Base-by-base conservation (phyloP, 1,139 yeast species). In the Lodderomyces theae region DNA sequence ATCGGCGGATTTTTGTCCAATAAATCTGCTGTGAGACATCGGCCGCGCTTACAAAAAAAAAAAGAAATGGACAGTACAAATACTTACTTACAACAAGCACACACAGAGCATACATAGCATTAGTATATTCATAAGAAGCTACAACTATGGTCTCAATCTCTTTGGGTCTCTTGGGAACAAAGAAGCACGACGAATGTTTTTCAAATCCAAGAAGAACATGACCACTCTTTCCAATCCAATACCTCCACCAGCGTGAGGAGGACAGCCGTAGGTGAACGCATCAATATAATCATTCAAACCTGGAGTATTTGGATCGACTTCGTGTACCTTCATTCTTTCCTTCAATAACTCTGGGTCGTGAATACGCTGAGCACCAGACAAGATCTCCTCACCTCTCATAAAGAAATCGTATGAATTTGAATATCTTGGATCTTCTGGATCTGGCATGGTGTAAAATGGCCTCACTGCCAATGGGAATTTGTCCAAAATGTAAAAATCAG, bases 211-310 rank as follows among this genome's bases (percentile, higher is more conserved):
- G 81, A 79, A 92, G 79, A 92, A 92, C 97, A 92, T 92, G 51
- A 92, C 89, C 33, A 92, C 98, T 74, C 99, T 87, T 72, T 92
- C 99, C 52, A 92, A 74, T 56, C 99, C 99, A 63, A 92, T 92
- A 69, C 99, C 99, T 71, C 98, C 99, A 64, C 99, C 99, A 19
- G 96, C 99, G 57, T 92, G 99, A 38, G 99, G 98, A 51, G 96
- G 83, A 75, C 97, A 92, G 16, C 97, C 99, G 61, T 85, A 90
- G 37, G 79, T 72, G 73, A 94, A 92, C 16, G 96, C 95, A 50
- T 90, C 90, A 47, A 88, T 84, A 66, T 94, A 92, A 61, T 94
- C 97, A 60, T 77, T 75, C 58, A 90, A 72, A 50, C 97, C 97
- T 25, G 89, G 86, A 48, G 77, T 77, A 42, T 68, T 69, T 47